phyloP scores from a whole-genome alignment of 768 basidiomycete genomes.

The Phaeotremella skinneri region DNA sequence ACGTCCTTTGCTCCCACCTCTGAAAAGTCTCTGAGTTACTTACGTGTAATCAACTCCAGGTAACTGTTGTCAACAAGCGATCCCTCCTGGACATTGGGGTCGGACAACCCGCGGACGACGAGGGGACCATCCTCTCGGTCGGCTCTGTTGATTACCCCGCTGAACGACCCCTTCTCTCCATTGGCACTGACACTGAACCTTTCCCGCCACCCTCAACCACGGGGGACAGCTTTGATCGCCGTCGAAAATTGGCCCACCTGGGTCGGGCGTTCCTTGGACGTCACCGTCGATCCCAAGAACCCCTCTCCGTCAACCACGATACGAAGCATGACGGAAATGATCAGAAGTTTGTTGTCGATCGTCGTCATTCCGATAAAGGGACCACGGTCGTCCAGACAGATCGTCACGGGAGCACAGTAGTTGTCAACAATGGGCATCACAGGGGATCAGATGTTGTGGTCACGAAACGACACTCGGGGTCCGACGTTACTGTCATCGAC shows the following conservation, averaged over 20 bases:
- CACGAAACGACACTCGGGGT: background rate
- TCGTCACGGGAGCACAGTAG: constrained; percentile 7
- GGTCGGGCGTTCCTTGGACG: constrained; percentile 26
- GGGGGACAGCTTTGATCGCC: constrained; percentile 3
- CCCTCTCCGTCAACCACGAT: background rate
- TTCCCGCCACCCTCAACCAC: background rate
- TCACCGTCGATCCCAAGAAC: background rate
- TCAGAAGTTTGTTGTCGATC: background rate
- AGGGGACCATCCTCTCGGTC: constrained; percentile 1
- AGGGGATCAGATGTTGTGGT: background rate
- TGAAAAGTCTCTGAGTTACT: background rate
- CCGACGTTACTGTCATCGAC: constrained; percentile 1
- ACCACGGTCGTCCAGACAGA: constrained; percentile 7
- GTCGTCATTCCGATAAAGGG: background rate
- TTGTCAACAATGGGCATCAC: constrained; percentile 6
- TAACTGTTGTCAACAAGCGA: constrained; percentile 6
- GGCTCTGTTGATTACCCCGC: constrained; percentile 6
- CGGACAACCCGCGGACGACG: background rate
- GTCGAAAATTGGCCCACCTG: background rate
- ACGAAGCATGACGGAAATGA: background rate
- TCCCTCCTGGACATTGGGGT: background rate
- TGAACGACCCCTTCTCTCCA: constrained; percentile 9
- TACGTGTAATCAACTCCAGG: background rate
- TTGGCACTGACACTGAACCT: constrained; percentile 9
- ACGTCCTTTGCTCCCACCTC: background rate